Conservation (phyloP, 345 rosid genomes). For the Hibiscus trionum region DNA sequence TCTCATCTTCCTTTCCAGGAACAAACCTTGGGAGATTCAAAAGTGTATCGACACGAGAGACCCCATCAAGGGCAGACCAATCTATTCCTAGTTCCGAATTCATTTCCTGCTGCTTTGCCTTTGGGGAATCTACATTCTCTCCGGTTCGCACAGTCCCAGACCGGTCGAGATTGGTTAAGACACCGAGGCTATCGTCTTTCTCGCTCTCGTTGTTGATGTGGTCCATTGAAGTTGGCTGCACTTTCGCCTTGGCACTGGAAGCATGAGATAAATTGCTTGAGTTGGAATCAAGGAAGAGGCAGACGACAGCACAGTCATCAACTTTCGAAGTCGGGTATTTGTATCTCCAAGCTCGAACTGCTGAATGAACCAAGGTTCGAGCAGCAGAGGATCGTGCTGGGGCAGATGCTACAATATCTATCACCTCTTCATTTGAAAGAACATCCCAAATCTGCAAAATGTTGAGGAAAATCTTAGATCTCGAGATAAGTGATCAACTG, state of each 20-base stretch:
- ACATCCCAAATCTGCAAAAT: constrained; percentile 84
- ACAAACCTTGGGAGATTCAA: constrained; percentile 69
- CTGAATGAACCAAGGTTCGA: constrained; percentile 69
- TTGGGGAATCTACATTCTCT: constrained; percentile 26
- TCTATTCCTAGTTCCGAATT: constrained; percentile 43
- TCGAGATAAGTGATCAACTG: not conserved
- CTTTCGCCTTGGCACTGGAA: constrained; percentile 33
- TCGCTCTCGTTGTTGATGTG: constrained; percentile 20
- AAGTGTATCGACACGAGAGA: constrained; percentile 81
- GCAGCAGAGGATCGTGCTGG: constrained; percentile 68
- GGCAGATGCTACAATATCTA: constrained; percentile 67
- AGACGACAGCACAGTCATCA: constrained; percentile 93
- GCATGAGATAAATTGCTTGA: constrained; percentile 32
- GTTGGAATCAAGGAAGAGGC: constrained; percentile 65
- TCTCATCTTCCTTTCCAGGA: constrained; percentile 43
- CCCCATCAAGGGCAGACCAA: constrained; percentile 95
- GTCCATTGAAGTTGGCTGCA: constrained; percentile 20
- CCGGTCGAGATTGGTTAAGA: no score
- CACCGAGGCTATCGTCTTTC: constrained; percentile 21
- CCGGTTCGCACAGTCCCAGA: not conserved
- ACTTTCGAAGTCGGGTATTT: constrained; percentile 89
- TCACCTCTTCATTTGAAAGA: constrained; percentile 78
- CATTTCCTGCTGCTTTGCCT: constrained; percentile 34
- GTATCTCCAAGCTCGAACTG: constrained; percentile 83
- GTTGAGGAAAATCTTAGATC: not conserved